A percentile compares a stretch with the other conserved stretches of the same genome.
These are phyloP conservation scores for Beauveria rudraprayagi DNA, from an alignment of 2,329 filamentous ascomycete genomes.

Conservation along the genomic window DNA sequence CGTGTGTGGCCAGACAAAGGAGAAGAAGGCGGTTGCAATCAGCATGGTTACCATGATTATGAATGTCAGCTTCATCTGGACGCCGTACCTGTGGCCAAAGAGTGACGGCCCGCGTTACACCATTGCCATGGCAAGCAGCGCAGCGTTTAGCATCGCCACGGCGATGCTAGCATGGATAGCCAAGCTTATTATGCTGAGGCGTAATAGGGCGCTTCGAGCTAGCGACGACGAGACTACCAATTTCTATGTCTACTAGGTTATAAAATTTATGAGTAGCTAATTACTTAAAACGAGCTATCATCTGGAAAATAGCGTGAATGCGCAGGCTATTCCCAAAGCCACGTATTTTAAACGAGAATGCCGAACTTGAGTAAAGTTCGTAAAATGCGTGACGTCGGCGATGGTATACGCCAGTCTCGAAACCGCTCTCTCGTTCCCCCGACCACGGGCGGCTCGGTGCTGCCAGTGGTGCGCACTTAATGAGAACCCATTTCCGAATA, in stretches of 20 bases:
- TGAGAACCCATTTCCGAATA: too few species aligned
- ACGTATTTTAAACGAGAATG: too few species aligned
- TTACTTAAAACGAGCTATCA: too few species aligned
- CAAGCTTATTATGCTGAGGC: conserved; percentile 26
- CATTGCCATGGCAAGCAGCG: conserved; percentile 25
- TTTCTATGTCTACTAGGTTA: conserved; percentile 19
- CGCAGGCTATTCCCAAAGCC: too few species aligned
- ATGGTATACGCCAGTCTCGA: too few species aligned
- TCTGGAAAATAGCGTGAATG: too few species aligned
- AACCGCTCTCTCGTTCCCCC: too few species aligned
- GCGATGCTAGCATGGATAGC: conserved; percentile 29
- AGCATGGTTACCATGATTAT: conserved; percentile 23
- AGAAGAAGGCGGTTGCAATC: conserved; percentile 35
- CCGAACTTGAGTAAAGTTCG: too few species aligned
- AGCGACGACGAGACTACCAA: conserved; percentile 18
- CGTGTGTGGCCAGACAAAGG: conserved; percentile 31
- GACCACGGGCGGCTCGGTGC: too few species aligned
- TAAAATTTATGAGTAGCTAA: too few species aligned
- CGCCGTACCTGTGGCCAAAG: conserved; percentile 33
- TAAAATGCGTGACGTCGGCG: too few species aligned
- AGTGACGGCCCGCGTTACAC: conserved; percentile 31
- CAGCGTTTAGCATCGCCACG: conserved; percentile 18
- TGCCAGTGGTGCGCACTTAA: too few species aligned
- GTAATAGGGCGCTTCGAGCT: conserved; percentile 25
- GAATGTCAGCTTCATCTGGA: conserved; percentile 30